Percentiles rank a stretch among this genome's conserved stretches.
Conservation (phyloP, 495 filamentous ascomycete genomes). For the Durotheca rogersii region DNA sequence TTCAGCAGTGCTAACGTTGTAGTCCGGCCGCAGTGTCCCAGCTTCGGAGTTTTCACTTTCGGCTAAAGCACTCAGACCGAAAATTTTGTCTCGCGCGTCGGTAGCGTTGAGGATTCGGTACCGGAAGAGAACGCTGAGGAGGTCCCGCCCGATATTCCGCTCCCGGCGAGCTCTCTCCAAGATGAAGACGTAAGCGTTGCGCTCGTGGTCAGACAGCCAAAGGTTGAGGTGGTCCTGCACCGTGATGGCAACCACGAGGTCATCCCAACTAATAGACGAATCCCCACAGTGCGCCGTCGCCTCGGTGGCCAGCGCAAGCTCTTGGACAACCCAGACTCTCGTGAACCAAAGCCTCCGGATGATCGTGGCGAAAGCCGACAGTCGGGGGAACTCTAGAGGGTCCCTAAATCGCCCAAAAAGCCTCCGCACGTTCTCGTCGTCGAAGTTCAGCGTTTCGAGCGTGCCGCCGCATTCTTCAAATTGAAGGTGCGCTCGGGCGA, state of each 20-base stretch:
- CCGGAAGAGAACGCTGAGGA: constrained; percentile 25
- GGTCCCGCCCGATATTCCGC: constrained; percentile 8
- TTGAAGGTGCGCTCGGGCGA: constrained; percentile 13
- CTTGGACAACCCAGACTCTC: constrained; percentile 30
- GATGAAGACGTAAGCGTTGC: constrained; percentile 23
- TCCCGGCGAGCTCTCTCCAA: constrained; percentile 23
- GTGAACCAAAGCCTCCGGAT: constrained; percentile 26
- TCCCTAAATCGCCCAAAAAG: constrained; percentile 22
- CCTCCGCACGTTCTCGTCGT: constrained; percentile 1
- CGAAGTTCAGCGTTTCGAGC: constrained; percentile 13
- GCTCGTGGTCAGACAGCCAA: constrained; percentile 24
- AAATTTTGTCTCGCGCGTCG: constrained; percentile 25
- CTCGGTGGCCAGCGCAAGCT: constrained; percentile 19
- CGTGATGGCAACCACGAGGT: constrained; percentile 25
- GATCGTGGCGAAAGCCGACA: constrained; percentile 17
- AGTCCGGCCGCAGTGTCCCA: constrained; percentile 14
- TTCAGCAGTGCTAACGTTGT: constrained; percentile 15
- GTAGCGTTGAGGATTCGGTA: constrained; percentile 26
- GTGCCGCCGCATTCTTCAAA: too few relatives aligned
- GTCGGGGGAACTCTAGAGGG: constrained; percentile 16
- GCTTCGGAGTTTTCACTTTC: constrained; percentile 7
- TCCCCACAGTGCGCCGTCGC: constrained; percentile 20
- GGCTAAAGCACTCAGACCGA: constrained; percentile 19
- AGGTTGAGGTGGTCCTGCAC: constrained; percentile 21
- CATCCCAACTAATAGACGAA: constrained; percentile 18